Evolutionary conservation across 192 early-diverging fungal species (phyloP).

Genomic region (Linnemannia schmuckeri): DNA sequence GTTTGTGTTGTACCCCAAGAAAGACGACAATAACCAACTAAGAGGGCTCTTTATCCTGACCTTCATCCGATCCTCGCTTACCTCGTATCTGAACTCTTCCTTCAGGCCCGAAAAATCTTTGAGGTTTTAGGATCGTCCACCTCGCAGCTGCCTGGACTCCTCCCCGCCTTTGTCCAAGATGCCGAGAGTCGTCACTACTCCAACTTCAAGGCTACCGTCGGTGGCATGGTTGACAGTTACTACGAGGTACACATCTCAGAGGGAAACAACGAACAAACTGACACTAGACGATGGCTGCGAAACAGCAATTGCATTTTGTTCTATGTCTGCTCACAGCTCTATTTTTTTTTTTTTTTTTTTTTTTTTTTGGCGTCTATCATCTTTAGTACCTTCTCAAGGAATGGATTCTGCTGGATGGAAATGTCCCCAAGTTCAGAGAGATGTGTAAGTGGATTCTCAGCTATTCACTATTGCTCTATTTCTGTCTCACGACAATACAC

Average conservation of each 20-base stretch:
- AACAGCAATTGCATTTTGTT: not conserved
- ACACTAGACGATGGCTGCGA: not conserved
- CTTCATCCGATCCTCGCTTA: not conserved
- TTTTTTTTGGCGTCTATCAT: not conserved
- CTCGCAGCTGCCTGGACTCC: slow-evolving; percentile 29
- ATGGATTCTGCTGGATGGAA: slow-evolving; percentile 60
- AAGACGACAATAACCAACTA: not conserved
- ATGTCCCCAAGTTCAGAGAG: slow-evolving; percentile 39
- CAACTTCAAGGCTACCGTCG: slow-evolving; percentile 50
- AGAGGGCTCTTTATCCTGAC: not conserved
- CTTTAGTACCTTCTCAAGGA: slow-evolving; percentile 68
- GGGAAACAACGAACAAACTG: too few relatives aligned
- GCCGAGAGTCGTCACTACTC: slow-evolving; percentile 3
- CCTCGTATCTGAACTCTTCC: not conserved
- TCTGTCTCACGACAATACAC: not conserved
- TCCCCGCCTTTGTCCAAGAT: slow-evolving; percentile 3
- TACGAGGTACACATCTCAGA: slow-evolving; percentile 63
- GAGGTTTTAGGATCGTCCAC: slow-evolving; percentile 27
- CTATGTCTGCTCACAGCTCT: not conserved
- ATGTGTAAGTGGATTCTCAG: slow-evolving; percentile 35
- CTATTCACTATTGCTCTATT: not conserved
- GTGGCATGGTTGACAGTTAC: slow-evolving; percentile 68
- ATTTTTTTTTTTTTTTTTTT: not conserved
- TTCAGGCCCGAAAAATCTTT: slow-evolving; percentile 36
- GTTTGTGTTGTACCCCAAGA: slow-evolving; percentile 32